Conservation (phyloP, 176 grass and related monocot species). For the Ananas comosus region DNA sequence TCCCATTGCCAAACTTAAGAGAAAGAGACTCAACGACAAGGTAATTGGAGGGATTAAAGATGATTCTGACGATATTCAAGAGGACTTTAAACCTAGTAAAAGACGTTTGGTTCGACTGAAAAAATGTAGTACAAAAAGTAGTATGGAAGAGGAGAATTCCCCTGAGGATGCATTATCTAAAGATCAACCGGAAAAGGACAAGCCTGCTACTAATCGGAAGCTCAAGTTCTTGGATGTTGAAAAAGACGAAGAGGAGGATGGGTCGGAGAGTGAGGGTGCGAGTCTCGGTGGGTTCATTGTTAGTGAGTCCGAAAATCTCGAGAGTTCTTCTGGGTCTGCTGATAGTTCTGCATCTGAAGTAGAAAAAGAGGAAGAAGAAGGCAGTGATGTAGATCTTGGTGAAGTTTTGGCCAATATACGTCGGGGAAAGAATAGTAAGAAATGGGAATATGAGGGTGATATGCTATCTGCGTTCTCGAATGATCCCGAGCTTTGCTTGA, state of each 20-base stretch:
- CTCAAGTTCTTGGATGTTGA: constrained; percentile 6
- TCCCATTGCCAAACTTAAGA: constrained; percentile 29
- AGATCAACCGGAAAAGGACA: background rate
- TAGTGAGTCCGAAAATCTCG: constrained; percentile 23
- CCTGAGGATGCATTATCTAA: constrained; percentile 1
- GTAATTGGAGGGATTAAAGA: background rate
- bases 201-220: background rate
- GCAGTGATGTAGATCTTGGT: constrained; percentile 26
- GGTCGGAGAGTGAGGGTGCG: constrained; percentile 32
- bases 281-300: constrained; percentile 53
- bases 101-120: constrained; percentile 26
- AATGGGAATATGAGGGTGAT: constrained; percentile 51
- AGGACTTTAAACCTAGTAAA: constrained; percentile 10
- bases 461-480: constrained; percentile 60
- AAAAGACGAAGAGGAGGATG: constrained; percentile 26
- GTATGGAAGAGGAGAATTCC: constrained; percentile 8
- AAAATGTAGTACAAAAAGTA: constrained; percentile 10
- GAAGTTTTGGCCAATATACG: constrained; percentile 34
- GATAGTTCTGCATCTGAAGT: constrained; percentile 13
- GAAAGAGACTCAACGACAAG: constrained; percentile 1
- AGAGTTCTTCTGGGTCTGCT: constrained; percentile 17
- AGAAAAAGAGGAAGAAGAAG: constrained; percentile 21
- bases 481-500: constrained; percentile 42
- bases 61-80: background rate
- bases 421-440: constrained; percentile 28